phyloP scores from a whole-genome alignment of 1,284 basidiomycete species.

The Mrakiaceae sp. region DNA sequence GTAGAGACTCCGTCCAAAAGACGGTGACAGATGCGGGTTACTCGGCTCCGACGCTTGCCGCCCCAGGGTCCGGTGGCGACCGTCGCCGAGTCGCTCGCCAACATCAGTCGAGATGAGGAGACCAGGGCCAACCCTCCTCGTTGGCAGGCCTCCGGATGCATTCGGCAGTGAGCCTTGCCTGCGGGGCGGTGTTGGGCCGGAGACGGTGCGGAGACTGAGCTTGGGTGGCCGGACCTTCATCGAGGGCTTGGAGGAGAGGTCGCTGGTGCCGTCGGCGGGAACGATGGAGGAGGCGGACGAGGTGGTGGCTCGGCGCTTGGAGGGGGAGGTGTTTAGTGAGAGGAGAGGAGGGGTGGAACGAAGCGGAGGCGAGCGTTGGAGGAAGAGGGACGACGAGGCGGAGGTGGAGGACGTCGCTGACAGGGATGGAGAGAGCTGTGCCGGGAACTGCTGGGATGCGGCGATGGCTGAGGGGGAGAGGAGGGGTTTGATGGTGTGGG shows the following conservation, averaged over 20 bases:
- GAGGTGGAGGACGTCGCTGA: not conserved
- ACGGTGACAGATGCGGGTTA: no score
- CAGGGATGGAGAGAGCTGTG: not conserved
- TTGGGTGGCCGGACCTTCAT: constrained; percentile 25
- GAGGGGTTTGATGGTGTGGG: constrained; percentile 1
- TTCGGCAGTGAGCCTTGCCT: no score
- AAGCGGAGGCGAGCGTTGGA: not conserved
- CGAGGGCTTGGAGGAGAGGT: not conserved
- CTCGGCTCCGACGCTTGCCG: no score
- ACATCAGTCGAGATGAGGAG: no score
- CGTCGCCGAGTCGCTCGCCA: no score
- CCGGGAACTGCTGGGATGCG: not conserved
- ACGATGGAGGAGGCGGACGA: constrained; percentile 13
- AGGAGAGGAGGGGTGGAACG: not conserved
- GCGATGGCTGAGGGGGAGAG: constrained; percentile 3
- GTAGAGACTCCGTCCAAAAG: no score
- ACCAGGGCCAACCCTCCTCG: no score
- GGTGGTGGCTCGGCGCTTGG: not conserved
- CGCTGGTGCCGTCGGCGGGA: constrained; percentile 1
- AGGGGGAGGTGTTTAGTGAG: not conserved
- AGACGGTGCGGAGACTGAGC: constrained; percentile 24
- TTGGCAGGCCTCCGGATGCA: no score
- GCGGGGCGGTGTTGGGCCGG: no score
- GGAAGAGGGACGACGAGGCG: not conserved
- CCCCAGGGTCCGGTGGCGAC: no score